Conservation (phyloP, 345 rosid genomes). For the Eutrema japonicum region DNA sequence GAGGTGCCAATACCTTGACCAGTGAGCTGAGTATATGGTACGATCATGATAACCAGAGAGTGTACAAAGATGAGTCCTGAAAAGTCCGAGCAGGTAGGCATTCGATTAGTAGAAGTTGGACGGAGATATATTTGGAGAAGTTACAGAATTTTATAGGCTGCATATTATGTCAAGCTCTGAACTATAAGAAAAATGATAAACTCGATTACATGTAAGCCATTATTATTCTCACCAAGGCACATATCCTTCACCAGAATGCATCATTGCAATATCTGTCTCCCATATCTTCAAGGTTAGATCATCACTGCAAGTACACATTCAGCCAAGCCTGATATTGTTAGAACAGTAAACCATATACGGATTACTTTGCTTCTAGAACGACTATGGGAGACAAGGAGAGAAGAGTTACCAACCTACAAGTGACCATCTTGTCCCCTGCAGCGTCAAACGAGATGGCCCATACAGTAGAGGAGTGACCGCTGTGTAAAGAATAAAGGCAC, state of each 20-base stretch:
- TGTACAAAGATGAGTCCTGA: slow-evolving; percentile 82
- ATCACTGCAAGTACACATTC: slow-evolving; percentile 70
- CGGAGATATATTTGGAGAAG: neutral
- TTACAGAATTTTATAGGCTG: neutral
- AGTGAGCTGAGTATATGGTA: slow-evolving; percentile 87
- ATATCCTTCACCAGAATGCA: slow-evolving; percentile 69
- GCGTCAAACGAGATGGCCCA: slow-evolving; percentile 86
- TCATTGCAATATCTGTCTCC: slow-evolving; percentile 59
- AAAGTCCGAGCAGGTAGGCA: slow-evolving; percentile 34
- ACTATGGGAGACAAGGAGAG: neutral
- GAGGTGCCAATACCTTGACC: slow-evolving; percentile 80
- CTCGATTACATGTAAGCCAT: slow-evolving; percentile 17
- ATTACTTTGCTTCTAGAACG: neutral
- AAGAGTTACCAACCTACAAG: slow-evolving; percentile 69
- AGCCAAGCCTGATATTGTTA: slow-evolving; percentile 29
- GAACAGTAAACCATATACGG: neutral
- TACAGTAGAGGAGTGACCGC: slow-evolving; percentile 92
- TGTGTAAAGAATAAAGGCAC: slow-evolving; percentile 44
- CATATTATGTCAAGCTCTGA: neutral
- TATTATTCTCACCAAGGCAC: slow-evolving; percentile 73
- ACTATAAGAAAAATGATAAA: slow-evolving; percentile 26
- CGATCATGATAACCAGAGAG: slow-evolving; percentile 96
- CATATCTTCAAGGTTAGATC: slow-evolving; percentile 95
- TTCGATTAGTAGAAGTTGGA: slow-evolving; percentile 17
- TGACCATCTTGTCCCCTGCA: slow-evolving; percentile 87